Percentiles rank a stretch among this genome's conserved stretches.
These are phyloP conservation scores for Euclidium syriacum DNA, from an alignment of 345 rosid species.

Conservation along the genomic window DNA sequence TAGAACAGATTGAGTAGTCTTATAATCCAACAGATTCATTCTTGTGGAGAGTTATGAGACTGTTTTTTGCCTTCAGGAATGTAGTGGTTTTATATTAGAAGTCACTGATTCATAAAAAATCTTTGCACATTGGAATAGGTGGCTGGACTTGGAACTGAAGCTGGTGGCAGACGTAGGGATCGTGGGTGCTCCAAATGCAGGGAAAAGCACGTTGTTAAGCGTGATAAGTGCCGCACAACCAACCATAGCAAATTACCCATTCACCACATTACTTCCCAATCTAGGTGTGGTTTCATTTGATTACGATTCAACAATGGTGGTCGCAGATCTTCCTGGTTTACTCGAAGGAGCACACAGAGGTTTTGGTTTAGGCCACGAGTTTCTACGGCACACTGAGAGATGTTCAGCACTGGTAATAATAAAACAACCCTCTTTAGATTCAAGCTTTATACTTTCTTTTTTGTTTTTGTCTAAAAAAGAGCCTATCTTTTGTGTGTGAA, in stretches of 20 bases:
- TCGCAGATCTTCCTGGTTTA: conserved; percentile 95
- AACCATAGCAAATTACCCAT: conserved; percentile 80
- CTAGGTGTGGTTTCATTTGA: conserved; percentile 93
- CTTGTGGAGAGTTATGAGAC: background rate
- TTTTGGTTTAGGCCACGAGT: conserved; percentile 91
- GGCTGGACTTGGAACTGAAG: conserved; percentile 91
- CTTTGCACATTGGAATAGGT: conserved; percentile 44
- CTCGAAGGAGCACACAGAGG: conserved; percentile 97
- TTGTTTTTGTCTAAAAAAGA: background rate
- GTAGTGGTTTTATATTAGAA: background rate
- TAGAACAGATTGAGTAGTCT: background rate
- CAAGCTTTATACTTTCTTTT: background rate
- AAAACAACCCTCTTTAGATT: conserved; percentile 20
- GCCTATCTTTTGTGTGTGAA: conserved; percentile 19
- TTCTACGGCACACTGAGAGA: conserved; percentile 88
- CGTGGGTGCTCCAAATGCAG: conserved; percentile 94
- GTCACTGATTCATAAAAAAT: background rate
- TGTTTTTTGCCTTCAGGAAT: background rate
- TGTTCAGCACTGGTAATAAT: conserved; percentile 97
- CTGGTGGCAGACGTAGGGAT: conserved; percentile 91
- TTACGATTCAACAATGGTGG: conserved; percentile 84
- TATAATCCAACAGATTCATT: background rate
- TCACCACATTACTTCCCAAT: conserved; percentile 91
- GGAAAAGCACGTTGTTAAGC: conserved; percentile 88
- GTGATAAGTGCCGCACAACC: conserved; percentile 91